Conservation (phyloP, 768 basidiomycete genomes). For the Phanerochaete carnosa region DNA sequence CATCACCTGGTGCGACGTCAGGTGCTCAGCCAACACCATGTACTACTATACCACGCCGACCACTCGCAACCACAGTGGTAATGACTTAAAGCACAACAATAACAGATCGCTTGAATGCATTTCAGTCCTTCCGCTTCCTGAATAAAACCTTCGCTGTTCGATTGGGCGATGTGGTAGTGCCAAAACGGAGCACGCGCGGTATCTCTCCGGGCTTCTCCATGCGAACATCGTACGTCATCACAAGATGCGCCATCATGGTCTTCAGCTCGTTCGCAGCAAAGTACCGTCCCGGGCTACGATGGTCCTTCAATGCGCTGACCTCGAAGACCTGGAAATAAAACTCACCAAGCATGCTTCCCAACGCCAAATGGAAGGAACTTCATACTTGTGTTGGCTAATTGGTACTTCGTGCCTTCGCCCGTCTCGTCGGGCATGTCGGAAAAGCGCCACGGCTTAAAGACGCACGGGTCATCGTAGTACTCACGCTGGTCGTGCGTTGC, state of each 20-base stretch:
- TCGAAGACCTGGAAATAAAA: not conserved
- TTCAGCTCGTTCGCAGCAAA: slow-evolving; percentile 6
- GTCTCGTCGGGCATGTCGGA: slow-evolving; percentile 22
- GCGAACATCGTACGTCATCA: slow-evolving; percentile 2
- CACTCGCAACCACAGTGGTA: too few species aligned
- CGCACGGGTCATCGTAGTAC: slow-evolving; percentile 17
- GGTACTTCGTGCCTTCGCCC: not conserved
- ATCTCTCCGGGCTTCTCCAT: not conserved
- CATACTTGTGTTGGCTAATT: not conserved
- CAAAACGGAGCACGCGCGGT: not conserved
- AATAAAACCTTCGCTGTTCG: too few species aligned
- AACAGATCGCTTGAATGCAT: too few species aligned
- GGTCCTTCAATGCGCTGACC: not conserved
- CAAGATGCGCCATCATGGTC: slow-evolving; percentile 5
- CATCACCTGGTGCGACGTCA: too few species aligned
- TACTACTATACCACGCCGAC: too few species aligned
- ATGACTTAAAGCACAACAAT: too few species aligned
- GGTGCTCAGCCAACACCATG: too few species aligned
- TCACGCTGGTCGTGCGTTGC: slow-evolving; percentile 22
- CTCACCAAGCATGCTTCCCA: slow-evolving; percentile 10
- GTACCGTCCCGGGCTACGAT: slow-evolving; percentile 3
- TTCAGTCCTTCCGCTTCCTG: too few species aligned
- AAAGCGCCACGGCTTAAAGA: slow-evolving; percentile 49
- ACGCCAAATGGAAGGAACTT: slow-evolving; percentile 7
- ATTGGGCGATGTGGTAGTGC: too few species aligned